These are phyloP conservation scores for Solanum arcanum DNA, from an alignment of 257 asterid genomes.

Conservation along the genomic window DNA sequence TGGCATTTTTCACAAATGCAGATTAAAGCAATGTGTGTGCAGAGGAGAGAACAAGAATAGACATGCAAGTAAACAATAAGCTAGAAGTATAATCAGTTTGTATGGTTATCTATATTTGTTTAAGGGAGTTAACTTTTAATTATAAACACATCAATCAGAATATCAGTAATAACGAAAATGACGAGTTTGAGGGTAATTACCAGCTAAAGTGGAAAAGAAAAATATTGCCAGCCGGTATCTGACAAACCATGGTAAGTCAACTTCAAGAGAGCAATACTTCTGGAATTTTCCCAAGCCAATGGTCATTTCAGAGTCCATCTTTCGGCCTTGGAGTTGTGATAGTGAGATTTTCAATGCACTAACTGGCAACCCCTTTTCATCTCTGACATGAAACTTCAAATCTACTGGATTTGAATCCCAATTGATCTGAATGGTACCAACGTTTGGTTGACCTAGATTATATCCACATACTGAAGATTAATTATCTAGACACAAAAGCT, in stretches of 20 bases:
- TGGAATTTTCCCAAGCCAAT: not conserved
- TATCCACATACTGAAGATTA: not conserved
- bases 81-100: not conserved
- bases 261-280: constrained; percentile 13
- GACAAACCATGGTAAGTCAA: constrained; percentile 13
- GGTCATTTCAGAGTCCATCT: not conserved
- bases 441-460: constrained; percentile 13
- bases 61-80: not conserved
- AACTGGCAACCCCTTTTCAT: constrained; percentile 13
- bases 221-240: constrained; percentile 17
- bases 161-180: not conserved
- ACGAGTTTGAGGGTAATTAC: not conserved
- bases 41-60: not conserved
- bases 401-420: constrained; percentile 13
- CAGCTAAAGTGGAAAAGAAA: constrained; percentile 8
- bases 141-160: not conserved
- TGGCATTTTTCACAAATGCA: not conserved
- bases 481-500: not conserved
- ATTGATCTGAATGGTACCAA: constrained; percentile 15
- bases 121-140: not conserved
- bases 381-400: constrained; percentile 15
- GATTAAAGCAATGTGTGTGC: not conserved
- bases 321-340: constrained; percentile 5
- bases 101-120: not conserved
- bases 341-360: constrained; percentile 5